Conservation (phyloP, 805 yeast genomes). For the Maudiozyma pseudohumilis region DNA sequence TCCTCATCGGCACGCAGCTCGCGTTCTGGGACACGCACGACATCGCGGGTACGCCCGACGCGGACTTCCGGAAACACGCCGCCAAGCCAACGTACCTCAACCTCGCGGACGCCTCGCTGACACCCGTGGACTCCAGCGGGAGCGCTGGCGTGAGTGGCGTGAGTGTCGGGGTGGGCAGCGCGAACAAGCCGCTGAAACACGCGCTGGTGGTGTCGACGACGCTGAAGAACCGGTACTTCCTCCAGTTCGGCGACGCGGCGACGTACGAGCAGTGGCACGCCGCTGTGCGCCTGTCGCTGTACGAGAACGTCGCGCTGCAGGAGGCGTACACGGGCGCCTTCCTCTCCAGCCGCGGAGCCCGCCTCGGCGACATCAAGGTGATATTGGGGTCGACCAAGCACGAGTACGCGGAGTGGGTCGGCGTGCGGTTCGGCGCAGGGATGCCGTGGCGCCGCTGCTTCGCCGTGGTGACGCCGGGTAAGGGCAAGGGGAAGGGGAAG, state of each 20-base stretch:
- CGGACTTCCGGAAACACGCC: constrained; percentile 42
- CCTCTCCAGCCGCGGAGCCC: constrained; percentile 81
- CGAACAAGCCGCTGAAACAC: constrained; percentile 46
- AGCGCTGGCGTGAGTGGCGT: constrained; percentile 63
- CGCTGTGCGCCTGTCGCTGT: constrained; percentile 70
- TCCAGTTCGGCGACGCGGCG: constrained; percentile 62
- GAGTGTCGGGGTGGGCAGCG: constrained; percentile 36
- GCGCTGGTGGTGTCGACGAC: constrained; percentile 89
- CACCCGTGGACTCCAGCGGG: constrained; percentile 53
- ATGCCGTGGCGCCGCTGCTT: constrained; percentile 96
- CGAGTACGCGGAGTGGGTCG: constrained; percentile 87
- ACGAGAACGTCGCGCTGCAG: constrained; percentile 75
- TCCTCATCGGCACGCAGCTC: constrained; percentile 79
- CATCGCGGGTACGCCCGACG: constrained; percentile 39
- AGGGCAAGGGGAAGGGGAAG: constrained; percentile 47
- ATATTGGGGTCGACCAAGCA: constrained; percentile 77
- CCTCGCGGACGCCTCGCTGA: constrained; percentile 80
- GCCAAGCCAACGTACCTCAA: constrained; percentile 81
- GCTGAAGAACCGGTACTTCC: constrained; percentile 72
- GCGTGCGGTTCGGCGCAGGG: constrained; percentile 91
- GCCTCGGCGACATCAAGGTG: constrained; percentile 77
- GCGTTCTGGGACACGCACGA: constrained; percentile 85
- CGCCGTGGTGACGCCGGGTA: constrained; percentile 75
- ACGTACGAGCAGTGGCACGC: constrained; percentile 70
- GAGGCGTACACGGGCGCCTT: constrained; percentile 96